Evolutionary conservation across 805 yeast species (phyloP).

Genomic region (Wickerhamomyces rabaulensis): DNA sequence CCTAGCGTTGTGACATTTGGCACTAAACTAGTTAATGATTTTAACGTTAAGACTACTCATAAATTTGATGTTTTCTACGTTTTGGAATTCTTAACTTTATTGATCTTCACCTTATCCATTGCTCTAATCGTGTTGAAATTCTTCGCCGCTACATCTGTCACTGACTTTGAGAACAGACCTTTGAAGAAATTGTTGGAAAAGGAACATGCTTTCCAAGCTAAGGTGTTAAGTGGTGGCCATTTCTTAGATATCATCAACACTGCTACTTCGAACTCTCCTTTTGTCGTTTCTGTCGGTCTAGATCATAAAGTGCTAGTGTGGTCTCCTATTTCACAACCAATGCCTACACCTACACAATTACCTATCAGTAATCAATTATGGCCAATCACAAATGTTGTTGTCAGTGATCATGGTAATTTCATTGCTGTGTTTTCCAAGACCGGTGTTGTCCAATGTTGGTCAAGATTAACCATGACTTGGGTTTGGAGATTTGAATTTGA

Average conservation of each 20-base stretch:
- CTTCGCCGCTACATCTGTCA: slow-evolving; percentile 23
- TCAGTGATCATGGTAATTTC: slow-evolving; percentile 55
- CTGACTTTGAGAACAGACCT: slow-evolving; percentile 16
- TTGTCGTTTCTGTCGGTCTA: slow-evolving; percentile 65
- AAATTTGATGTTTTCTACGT: slow-evolving; percentile 45
- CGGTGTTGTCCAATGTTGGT: slow-evolving; percentile 56
- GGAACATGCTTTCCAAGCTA: slow-evolving; percentile 27
- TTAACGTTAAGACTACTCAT: slow-evolving; percentile 28
- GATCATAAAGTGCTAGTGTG: slow-evolving; percentile 70
- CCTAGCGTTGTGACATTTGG: slow-evolving; percentile 21
- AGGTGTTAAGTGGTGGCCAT: slow-evolving; percentile 47
- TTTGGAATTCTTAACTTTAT: slow-evolving; percentile 48
- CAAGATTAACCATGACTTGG: slow-evolving; percentile 48
- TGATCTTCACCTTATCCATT: slow-evolving; percentile 47
- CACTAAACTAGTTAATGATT: background rate
- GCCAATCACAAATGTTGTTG: slow-evolving; percentile 55
- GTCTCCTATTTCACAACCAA: slow-evolving; percentile 56
- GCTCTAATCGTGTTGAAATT: slow-evolving; percentile 40
- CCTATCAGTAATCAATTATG: slow-evolving; percentile 42
- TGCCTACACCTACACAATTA: slow-evolving; percentile 40
- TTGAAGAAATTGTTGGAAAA: slow-evolving; percentile 10
- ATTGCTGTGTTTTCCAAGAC: slow-evolving; percentile 49
- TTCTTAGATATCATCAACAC: slow-evolving; percentile 57
- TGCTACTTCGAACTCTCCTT: slow-evolving; percentile 54
- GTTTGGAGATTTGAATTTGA: slow-evolving; percentile 44